phyloP scores from a whole-genome alignment of 495 filamentous ascomycete species.

The Aspergillus baeticus region DNA sequence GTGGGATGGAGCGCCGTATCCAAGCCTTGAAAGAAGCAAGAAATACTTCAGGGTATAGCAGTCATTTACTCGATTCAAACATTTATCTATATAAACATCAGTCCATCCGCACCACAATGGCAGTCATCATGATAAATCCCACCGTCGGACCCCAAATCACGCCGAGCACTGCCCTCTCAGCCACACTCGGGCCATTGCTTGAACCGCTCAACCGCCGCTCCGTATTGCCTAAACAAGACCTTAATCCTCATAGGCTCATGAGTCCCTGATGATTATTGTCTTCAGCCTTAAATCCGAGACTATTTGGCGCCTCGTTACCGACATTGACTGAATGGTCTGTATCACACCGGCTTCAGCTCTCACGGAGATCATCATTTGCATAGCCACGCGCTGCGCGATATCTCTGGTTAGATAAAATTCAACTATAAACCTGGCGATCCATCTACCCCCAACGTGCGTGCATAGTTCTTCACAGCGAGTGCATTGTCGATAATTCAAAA shows the following conservation, averaged over 20 bases:
- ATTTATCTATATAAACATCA: no score
- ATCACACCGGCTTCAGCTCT: neutral
- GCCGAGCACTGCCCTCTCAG: no score
- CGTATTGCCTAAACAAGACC: neutral
- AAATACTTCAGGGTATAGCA: no score
- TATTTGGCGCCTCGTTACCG: neutral
- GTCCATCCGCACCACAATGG: no score
- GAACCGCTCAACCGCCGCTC: neutral
- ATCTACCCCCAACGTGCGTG: neutral
- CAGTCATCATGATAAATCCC: no score
- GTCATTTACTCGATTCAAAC: no score
- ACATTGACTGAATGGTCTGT: neutral
- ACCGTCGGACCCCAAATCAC: no score
- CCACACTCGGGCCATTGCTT: no score
- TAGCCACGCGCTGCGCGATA: neutral
- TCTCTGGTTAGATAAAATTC: no score
- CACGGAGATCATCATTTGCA: constrained; percentile 3
- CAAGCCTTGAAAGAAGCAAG: no score
- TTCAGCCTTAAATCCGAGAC: constrained; percentile 1
- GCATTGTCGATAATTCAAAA: neutral
- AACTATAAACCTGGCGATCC: no score
- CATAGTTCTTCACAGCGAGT: neutral
- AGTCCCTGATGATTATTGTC: neutral
- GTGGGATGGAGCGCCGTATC: no score
- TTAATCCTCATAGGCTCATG: neutral